Base-by-base conservation (phyloP, 2,329 filamentous ascomycete species). In the Alternaria ethzedia region DNA sequence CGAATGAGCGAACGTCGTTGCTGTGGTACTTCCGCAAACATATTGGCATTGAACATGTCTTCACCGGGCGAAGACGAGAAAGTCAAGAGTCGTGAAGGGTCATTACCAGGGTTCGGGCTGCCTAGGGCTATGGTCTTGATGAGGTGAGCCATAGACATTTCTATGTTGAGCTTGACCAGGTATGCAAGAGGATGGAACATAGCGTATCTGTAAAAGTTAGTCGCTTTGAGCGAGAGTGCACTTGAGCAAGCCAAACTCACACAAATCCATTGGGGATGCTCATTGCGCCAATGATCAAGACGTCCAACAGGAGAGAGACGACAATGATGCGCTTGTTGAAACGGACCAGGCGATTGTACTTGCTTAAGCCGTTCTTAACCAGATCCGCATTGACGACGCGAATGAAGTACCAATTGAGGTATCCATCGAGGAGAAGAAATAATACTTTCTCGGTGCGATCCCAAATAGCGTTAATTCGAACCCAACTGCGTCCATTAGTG, bases 131-230 rank as follows among this genome's bases (percentile, higher is more conserved):
- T 69, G 25, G 63, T 67, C 13, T 67, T 78, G 58, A 85, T 82
- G 13, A 86, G 77, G 45, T 83, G 72, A 82, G 71, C 71, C 70
- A 73, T 71, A 0, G 68, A 72, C 65, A 73, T 60, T 26, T 73
- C 71, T 12, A 73, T 84, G 62, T 83, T 78, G 4, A 85, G 77
- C 63, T 85, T 85, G 58, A 82, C 70, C 25, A 83, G 73, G 66
- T 83, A 85, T 2, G 79, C 83, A 2, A 85, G 70, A 1, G 84
- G 83, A 54, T 84, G 81, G 62, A 84, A 82, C 59, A 84, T 82
- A 10, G 83, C 75, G 65, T 83, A 85, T 23, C 73, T 78, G 54
- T 8, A n/a, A 9, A 13, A 21, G 4, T 54, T 26, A 56, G 30
- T 26, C 6, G 7, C 20, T 23, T 7, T 36, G 10, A 4, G 9